These are phyloP conservation scores for Coniferiporia weirii DNA, from an alignment of 1,284 basidiomycete species.

Conservation along the genomic window DNA sequence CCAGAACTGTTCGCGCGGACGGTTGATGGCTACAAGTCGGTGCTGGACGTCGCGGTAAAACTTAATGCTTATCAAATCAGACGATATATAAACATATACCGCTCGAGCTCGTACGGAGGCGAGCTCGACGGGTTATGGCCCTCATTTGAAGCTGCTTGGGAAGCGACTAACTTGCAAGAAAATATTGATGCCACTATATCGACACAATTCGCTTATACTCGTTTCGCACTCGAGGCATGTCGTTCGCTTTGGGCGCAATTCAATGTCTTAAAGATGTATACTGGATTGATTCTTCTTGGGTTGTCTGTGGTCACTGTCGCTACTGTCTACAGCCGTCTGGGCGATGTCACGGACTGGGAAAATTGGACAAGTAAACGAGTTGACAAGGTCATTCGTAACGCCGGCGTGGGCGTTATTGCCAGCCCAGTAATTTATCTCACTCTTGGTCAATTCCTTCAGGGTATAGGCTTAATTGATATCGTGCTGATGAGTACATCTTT, in stretches of 20 bases:
- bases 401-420: conserved; percentile 37
- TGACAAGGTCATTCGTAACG: conserved; percentile 31
- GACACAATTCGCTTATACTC: conserved; percentile 50
- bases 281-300: conserved; percentile 55
- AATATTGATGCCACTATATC: conserved; percentile 25
- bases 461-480: conserved; percentile 6
- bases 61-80: conserved; percentile 78
- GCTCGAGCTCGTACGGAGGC: conserved; percentile 56
- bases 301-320: conserved; percentile 43
- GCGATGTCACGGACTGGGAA: conserved; percentile 35
- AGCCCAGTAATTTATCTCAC: conserved; percentile 35
- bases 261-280: conserved; percentile 69
- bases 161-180: conserved; percentile 26
- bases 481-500: conserved; percentile 21
- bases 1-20: conserved; percentile 75
- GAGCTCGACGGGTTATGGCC: conserved; percentile 68
- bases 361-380: conserved; percentile 34
- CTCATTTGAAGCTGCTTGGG: conserved; percentile 46
- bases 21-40: conserved; percentile 20
- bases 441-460: conserved; percentile 17
- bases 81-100: conserved; percentile 75
- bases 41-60: conserved; percentile 56
- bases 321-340: conserved; percentile 44
- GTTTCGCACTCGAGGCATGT: conserved; percentile 65
- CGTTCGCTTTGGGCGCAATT: conserved; percentile 94